Base-by-base conservation (phyloP, 1,139 yeast species). In the Zygosaccharomyces sapae region DNA sequence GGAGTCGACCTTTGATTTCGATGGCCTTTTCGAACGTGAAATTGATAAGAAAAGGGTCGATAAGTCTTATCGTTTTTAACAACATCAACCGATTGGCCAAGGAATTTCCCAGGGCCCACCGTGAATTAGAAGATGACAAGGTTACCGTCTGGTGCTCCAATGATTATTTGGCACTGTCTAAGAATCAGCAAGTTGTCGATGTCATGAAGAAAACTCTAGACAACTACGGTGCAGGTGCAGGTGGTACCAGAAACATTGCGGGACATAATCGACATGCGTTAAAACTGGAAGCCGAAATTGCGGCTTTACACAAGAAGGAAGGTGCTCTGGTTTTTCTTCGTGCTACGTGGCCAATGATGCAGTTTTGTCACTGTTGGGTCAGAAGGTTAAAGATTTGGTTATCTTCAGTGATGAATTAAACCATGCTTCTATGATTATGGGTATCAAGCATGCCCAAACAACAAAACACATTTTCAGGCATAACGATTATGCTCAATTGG, bases 131-230 rank as follows among this genome's bases (percentile, higher is more conserved):
- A 62, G 73, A 74, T 18, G 95, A 88, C 60, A 86, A 86, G 66
- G 98, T 92, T 51, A 87, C 96, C 49, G 98, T 92, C 49, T 92
- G 98, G 98, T 92, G 98, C 65, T 89, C 97, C 39, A 92, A 92
- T 68, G 99, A 92, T 70, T 92, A 92, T 69, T 75, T 92, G 54
- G 97, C 97, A 16, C 86, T 94, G 94, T 94, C 97, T 44, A 81
- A 79, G 63, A 85, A 92, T 67, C 77, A 77, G 53, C 72, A 73
- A 50, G 92, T 92, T 39, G 71, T 87, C 53, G 71, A 77, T 20
- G 83, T 82, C 50, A 92, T 92, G 95, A 84, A 84, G 60, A 66
- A 74, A 44, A 83, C 95, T 20, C 76, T 92, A 68, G 87, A 85
- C 62, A 83, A 80, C 72, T 92, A 92, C 67, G 99, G 99, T 58